Evolutionary conservation across 2,329 filamentous ascomycete species (phyloP), one percentile per base, ranked within the genome.

Genomic region (Ophiosphaerella herpotricha): DNA sequence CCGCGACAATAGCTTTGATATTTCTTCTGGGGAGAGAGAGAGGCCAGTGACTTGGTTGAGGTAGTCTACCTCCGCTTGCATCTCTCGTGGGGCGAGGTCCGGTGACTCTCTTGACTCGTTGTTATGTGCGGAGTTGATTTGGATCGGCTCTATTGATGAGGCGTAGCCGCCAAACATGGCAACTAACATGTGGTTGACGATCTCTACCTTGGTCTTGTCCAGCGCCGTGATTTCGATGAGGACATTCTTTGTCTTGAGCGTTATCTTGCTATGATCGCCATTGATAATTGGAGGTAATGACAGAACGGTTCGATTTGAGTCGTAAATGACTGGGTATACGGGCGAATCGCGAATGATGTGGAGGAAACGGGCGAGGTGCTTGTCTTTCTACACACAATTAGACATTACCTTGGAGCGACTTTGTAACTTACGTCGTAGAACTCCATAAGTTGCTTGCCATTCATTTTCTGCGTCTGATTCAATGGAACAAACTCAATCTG

Each of bases 201-300:
- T 90, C 63, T 97, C 92, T 38, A 97, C 83, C 79, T 99, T 99
- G 24, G 95, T 99, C 71, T 89, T 87, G 73, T 99, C 94, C 35
- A 91, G 93, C 35, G 92, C 95, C 7, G 94, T 99, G 66, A 96
- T 91, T 76, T 99, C 94, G 73, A 99, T 95, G 75, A 99, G 90
- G 68, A 99, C 85, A 68, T 99, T 97, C 70, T 84, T 93, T 50
- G 92, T 97, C 71, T 95, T 79, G 38, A 95, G 78, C 7, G 87
- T 91, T 72, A 99, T 99, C 78, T 99, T 99, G 67, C 92, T 97
- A 77, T 94, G 92, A 68, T 99, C 85, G 66, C 92, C 86, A 78
- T 99, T 99, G 81, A 99, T 99, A 66, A 99, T 97, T 14, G 94
- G 94, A 1, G 94, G 94, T 66, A 99, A 82, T 7, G 93, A 97